Conservation (phyloP, 345 rosid species). For the Salix exigua region DNA sequence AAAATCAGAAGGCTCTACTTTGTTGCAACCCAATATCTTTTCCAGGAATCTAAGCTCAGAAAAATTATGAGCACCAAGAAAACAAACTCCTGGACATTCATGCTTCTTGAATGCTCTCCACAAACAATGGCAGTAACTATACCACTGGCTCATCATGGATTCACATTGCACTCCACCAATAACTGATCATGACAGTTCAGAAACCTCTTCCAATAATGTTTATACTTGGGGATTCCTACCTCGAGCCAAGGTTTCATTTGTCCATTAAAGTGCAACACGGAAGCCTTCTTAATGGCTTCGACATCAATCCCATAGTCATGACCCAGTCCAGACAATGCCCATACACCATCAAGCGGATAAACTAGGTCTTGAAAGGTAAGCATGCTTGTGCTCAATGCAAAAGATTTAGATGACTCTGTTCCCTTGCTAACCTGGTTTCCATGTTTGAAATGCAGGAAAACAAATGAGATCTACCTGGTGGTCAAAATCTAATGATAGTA, state of each 20-base stretch:
- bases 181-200: slow-evolving; percentile 15
- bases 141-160: slow-evolving; percentile 37
- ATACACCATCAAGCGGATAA: slow-evolving; percentile 18
- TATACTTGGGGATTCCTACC: slow-evolving; percentile 30
- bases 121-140: slow-evolving; percentile 3
- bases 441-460: slow-evolving; percentile 4
- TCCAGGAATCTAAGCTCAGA: slow-evolving; percentile 20
- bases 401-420: slow-evolving; percentile 44
- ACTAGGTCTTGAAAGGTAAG: slow-evolving; percentile 26
- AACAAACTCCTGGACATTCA: slow-evolving; percentile 2
- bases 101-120: slow-evolving; percentile 14
- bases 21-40: slow-evolving; percentile 13
- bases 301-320: slow-evolving; percentile 21
- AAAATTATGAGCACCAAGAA: slow-evolving; percentile 22
- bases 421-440: slow-evolving; percentile 40
- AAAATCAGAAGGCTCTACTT: slow-evolving; percentile 17
- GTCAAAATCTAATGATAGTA: background rate
- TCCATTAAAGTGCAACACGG: slow-evolving; percentile 32
- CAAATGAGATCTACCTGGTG: background rate
- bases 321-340: slow-evolving; percentile 31
- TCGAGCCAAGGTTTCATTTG: slow-evolving; percentile 38
- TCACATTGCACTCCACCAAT: slow-evolving; percentile 28
- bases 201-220: slow-evolving; percentile 27
- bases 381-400: slow-evolving; percentile 22
- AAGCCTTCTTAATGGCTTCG: slow-evolving; percentile 22